Evolutionary conservation across 768 basidiomycete genomes (phyloP).

Genomic region (Boletus edulis): DNA sequence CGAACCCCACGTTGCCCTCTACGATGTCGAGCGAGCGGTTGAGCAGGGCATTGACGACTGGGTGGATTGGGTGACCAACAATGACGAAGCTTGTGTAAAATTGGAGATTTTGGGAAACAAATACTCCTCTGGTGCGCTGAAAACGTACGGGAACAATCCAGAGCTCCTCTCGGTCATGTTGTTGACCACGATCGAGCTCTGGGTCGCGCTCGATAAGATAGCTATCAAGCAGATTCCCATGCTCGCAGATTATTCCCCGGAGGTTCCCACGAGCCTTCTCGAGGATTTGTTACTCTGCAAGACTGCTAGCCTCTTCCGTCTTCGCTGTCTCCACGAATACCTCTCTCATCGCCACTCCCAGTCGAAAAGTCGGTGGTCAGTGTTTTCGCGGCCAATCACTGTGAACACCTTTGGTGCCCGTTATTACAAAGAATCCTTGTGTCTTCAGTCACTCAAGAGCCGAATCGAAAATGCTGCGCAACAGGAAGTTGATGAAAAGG

Average conservation of each 20-base stretch:
- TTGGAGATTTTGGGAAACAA: constrained; percentile 23
- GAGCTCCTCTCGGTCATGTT: constrained; percentile 44
- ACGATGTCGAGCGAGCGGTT: constrained; percentile 39
- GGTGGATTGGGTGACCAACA: constrained; percentile 19
- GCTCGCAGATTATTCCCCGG: constrained; percentile 33
- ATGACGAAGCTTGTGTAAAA: constrained; percentile 12
- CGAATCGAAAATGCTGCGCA: constrained; percentile 32
- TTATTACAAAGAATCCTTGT: constrained; percentile 29
- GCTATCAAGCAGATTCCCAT: constrained; percentile 22
- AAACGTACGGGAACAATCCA: constrained; percentile 32
- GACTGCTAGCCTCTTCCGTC: constrained; percentile 26
- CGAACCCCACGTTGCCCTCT: constrained; percentile 22
- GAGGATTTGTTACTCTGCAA: constrained; percentile 30
- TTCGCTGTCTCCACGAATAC: constrained; percentile 29
- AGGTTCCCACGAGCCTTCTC: constrained; percentile 26
- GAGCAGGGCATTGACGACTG: constrained; percentile 33
- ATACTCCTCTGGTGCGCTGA: constrained; percentile 28
- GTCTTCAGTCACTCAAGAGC: constrained; percentile 25
- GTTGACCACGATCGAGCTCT: constrained; percentile 36
- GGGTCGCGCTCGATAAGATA: constrained; percentile 35
- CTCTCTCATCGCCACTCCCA: constrained; percentile 30
- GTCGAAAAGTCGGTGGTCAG: constrained; percentile 21
- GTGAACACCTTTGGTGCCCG: constrained; percentile 31
- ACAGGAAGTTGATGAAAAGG: constrained; percentile 20
- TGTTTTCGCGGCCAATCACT: constrained; percentile 30